phyloP scores from a whole-genome alignment of 176 grass and related monocot genomes.

The Carex scoparia region DNA sequence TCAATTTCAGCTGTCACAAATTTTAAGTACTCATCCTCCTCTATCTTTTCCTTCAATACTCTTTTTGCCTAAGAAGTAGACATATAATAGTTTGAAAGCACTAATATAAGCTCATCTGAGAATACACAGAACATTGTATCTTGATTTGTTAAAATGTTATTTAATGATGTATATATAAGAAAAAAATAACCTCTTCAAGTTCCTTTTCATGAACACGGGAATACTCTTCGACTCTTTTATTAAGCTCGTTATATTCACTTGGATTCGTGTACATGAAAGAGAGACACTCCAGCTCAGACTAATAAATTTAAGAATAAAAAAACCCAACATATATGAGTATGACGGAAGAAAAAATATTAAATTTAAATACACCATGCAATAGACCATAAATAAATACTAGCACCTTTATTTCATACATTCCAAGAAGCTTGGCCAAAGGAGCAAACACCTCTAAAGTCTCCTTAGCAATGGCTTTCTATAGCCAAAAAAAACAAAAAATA shows the following conservation, averaged over 20 bases:
- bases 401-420: conserved; percentile 99
- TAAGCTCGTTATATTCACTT: conserved; percentile 59
- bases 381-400: conserved; percentile 3
- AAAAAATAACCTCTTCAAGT: conserved; percentile 71
- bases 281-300: conserved; percentile 93
- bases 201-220: conserved; percentile 81
- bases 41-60: conserved; percentile 74
- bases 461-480: conserved; percentile 68
- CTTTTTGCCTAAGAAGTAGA: conserved; percentile 67
- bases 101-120: conserved; percentile 20
- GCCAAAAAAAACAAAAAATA: conserved; percentile 7
- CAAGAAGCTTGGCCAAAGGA: conserved; percentile 93
- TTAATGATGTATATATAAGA: background rate
- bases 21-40: conserved; percentile 83
- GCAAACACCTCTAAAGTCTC: conserved; percentile 97
- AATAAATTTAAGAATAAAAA: conserved; percentile 27
- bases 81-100: conserved; percentile 12
- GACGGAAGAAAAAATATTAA: conserved; percentile 9
- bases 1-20: conserved; percentile 82
- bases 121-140: conserved; percentile 16
- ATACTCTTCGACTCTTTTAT: conserved; percentile 79
- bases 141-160: background rate
- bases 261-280: conserved; percentile 94
- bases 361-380: conserved; percentile 8
- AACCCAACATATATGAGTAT: conserved; percentile 8